Evolutionary conservation across 768 basidiomycete species (phyloP), one percentile per base, ranked within the genome.

Genomic region (Boletus sp.): DNA sequence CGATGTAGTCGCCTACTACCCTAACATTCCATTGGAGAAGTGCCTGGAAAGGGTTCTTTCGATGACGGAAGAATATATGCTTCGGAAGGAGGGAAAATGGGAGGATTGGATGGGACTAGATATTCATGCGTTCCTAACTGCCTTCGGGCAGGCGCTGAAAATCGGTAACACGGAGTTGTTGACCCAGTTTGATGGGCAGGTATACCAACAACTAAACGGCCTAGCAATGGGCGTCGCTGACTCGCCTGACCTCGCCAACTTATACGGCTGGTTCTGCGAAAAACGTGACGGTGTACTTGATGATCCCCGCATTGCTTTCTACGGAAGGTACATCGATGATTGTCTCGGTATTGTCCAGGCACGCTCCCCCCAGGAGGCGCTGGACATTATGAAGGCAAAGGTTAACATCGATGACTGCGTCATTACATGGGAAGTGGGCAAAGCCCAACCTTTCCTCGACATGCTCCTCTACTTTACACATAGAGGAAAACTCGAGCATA

Each of bases 171-270:
- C 4, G 1, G 14, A 41, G 40, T 41, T 41, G 23, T 23, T 41
- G 1, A 41, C 40, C 15, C 40, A 41, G 14, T 41, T 41, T 5
- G 2, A 25, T 7, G 13, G 40, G 1, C 0, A 7, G 4, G 5
- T 41, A 5, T 25, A 14, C 40, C 23, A 41, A 23, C 23, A 41
- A 41, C 7, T 41, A 4, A 41, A 41, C 2, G 53, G 57, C 1
- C 39, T 58, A 1, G 53, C 57, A 0, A 58, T 58, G 57, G 53
- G 50, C 25, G 46, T 58, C 1, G 41, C 50, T 2, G 53, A 55
- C n/a, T 51, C 41, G 0, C 57, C 53, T 1, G 57, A 58, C 14
- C 57, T 55, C 4, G 46, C 57, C 1, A 58, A 58, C 23, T 41
- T 58, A 3, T 58, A 58, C 5, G 35, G 49, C 0, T 43, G 23